A percentile compares a stretch with the other conserved stretches of the same genome.
Evolutionary conservation across 768 basidiomycete species (phyloP).

Genomic region (Asterophora lycoperdoides): DNA sequence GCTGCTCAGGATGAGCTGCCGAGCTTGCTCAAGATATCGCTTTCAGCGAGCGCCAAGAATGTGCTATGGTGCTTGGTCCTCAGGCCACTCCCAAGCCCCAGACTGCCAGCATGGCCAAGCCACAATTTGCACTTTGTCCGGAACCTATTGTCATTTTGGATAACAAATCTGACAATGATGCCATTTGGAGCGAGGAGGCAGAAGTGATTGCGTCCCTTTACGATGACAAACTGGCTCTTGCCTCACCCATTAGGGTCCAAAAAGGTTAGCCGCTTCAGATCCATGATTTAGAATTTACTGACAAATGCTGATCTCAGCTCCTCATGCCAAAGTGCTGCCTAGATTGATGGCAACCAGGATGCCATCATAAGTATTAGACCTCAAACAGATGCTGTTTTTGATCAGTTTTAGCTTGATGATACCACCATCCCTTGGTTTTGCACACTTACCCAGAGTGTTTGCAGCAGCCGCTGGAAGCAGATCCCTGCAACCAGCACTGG

Average conservation of each 20-base stretch:
- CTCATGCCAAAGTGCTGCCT: no score
- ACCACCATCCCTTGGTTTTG: not conserved
- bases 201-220: no score
- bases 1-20: not conserved
- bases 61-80: no score
- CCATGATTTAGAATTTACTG: no score
- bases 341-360: conserved; percentile 1
- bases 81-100: not conserved
- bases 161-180: no score
- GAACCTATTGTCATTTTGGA: not conserved
- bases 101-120: no score
- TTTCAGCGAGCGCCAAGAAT: not conserved
- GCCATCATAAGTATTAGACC: conserved; percentile 4
- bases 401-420: conserved; percentile 7
- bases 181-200: no score
- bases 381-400: conserved; percentile 2
- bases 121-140: no score
- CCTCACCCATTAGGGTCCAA: no score
- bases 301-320: no score
- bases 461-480: conserved; percentile 7
- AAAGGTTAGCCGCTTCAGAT: no score
- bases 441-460: not conserved
- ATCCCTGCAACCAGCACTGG: not conserved
- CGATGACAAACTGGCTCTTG: no score
- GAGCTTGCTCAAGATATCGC: conserved; percentile 6